Conservation (phyloP, 2,329 filamentous ascomycete genomes). For the Aureobasidium melanogenum region DNA sequence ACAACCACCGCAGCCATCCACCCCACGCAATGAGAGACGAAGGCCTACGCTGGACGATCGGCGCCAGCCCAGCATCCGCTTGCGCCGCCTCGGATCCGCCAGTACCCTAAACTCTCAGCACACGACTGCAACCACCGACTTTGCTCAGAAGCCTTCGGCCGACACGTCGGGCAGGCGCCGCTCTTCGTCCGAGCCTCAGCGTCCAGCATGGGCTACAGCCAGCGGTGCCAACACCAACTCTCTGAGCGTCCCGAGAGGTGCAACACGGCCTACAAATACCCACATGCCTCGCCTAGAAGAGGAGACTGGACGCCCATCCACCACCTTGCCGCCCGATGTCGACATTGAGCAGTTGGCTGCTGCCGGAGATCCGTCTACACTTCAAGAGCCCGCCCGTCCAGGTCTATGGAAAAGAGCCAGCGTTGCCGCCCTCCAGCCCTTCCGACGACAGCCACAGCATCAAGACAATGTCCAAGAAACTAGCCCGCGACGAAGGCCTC, state of each 20-base stretch:
- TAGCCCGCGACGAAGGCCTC: not conserved
- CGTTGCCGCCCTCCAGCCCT: not conserved
- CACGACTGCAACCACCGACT: not conserved
- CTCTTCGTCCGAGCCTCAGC: conserved; percentile 9
- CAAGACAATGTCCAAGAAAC: not conserved
- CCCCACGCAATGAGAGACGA: conserved; percentile 1
- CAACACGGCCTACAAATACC: not conserved
- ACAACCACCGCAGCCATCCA: not conserved
- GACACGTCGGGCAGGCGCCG: not conserved
- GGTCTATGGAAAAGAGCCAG: conserved; percentile 8
- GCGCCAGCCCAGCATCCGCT: conserved; percentile 10
- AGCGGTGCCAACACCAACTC: not conserved
- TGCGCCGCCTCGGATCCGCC: conserved; percentile 8
- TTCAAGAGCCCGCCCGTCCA: not conserved
- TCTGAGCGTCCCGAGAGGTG: not conserved
- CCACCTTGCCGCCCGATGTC: not conserved
- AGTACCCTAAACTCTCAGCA: not conserved
- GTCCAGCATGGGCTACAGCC: not conserved
- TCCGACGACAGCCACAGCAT: not conserved
- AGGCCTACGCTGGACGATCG: conserved; percentile 6
- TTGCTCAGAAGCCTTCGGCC: not conserved
- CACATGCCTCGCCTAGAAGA: conserved; percentile 9
- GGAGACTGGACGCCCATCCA: conserved; percentile 1
- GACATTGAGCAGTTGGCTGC: not conserved
- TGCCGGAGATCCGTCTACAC: not conserved